Evolutionary conservation across 2,329 filamentous ascomycete genomes (phyloP), one percentile per base, ranked within the genome.

Genomic region (Fusarium devonianum): DNA sequence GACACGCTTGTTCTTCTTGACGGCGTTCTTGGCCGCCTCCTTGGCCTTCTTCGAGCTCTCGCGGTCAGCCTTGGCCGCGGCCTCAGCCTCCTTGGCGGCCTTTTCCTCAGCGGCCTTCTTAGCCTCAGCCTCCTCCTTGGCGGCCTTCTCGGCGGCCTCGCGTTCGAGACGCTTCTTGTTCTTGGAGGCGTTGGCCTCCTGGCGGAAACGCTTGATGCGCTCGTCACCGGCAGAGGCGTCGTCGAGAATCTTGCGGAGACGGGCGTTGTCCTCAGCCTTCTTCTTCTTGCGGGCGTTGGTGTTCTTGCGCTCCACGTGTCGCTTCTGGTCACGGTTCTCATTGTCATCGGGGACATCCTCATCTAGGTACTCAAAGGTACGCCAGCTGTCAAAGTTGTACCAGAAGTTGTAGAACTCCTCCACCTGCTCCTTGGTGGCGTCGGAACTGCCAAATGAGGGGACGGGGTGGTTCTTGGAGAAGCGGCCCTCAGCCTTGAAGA

Each of bases 1-100:
- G 36, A 97, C 89, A 80, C 94, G 91, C 85, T 97, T 97, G 85
- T 99, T 99, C 89, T 99, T 99, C 89, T 99, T 99, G 67, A 94
- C 89, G 11, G 94, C 94, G 69, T 92, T 97, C 86, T 99, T 99
- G 49, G 94, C 94, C 2, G 93, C 93, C 76, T 99, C 94, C 81
- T 97, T 99, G 53, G 89, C 88, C 84, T 99, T 99, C 85, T 97
- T 99, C 68, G 78, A 78, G 58, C 88, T 83, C 63, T 93, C 92
- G 63, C 89, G 89, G 49, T 91, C 86, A 5, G 81, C 83, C 82
- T 97, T 97, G 60, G 92, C 90, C 30, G 87, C 82, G 64, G 89
- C 90, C 73, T 96, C 94, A 12, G 90, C 90, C 60, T 95, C 92
- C 71, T 89, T 90, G 62, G 86, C 84, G 34, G 86, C 83, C 73